These are phyloP conservation scores for Beta macrorhiza DNA, from an alignment of 179 eudicot genomes.

Conservation along the genomic window DNA sequence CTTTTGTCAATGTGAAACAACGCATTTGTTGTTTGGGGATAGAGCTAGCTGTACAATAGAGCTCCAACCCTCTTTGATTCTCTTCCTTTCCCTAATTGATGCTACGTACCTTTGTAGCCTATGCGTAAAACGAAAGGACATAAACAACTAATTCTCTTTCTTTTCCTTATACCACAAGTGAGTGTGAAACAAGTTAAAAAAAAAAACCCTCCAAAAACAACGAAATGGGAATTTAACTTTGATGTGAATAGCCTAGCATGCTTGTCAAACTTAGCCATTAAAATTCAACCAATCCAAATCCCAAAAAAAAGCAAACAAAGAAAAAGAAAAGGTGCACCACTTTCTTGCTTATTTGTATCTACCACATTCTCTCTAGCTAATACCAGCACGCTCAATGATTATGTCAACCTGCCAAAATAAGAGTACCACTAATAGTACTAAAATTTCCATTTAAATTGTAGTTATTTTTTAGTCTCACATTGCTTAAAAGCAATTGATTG, in stretches of 20 bases:
- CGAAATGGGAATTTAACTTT: constrained; percentile 15
- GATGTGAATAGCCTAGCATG: constrained; percentile 21
- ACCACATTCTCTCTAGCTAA: not conserved
- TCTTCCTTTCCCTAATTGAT: too few species aligned
- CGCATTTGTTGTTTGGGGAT: too few species aligned
- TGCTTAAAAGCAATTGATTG: constrained; percentile 39
- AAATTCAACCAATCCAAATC: not conserved
- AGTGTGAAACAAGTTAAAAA: constrained; percentile 22
- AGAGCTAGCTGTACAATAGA: too few species aligned
- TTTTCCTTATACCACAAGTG: constrained; percentile 22
- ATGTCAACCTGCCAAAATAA: constrained; percentile 27
- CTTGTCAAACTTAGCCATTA: not conserved
- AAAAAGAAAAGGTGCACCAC: not conserved
- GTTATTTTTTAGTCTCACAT: constrained; percentile 1
- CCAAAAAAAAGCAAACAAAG: not conserved
- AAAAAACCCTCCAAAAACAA: constrained; percentile 11
- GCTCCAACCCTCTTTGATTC: too few species aligned
- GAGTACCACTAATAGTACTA: not conserved
- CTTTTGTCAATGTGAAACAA: too few species aligned
- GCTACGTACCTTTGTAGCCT: too few species aligned
- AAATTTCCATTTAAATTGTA: not conserved
- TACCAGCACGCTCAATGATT: constrained; percentile 40
- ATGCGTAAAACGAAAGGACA: constrained; percentile 10
- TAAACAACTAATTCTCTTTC: not conserved
- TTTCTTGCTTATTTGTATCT: not conserved